Evolutionary conservation across 306 rosid species (phyloP), one percentile per base, ranked within the genome.

Genomic region (Oemleria cerasiformis): DNA sequence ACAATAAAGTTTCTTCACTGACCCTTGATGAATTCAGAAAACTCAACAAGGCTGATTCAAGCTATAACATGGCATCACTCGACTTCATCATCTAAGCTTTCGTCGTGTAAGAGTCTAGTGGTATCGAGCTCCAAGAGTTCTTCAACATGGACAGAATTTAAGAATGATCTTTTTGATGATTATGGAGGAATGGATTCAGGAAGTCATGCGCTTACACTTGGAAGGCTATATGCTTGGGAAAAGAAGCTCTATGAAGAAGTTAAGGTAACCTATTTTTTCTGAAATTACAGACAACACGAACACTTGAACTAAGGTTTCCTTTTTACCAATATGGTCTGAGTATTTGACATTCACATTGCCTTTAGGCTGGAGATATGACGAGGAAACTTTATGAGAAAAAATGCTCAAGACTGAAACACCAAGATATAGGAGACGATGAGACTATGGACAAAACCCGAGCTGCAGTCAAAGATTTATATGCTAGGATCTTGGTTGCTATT

Each of bases 171-270:
- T 6, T 89, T 91, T 42, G 96, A 95, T 43, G 96, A 89, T 80
- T 86, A 81, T 60, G 96, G 87, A 55, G 92, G 96, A 78, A 94
- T 95, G 99, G 86, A 75, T 63, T 89, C 99, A 3, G 99, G 97
- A 78, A 89, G 96, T 78, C 99, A 95, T 81, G 88, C 92, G 12
- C 86, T 86, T 23, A 95, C 99, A 20, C 71, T 95, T 5, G 97
- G 86, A 77, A 86, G 99, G 79, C 67, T 94, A 45, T 91, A 88
- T 77, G 97, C 96, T 61, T 94, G 97, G 99, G 99, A 94, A 82
- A 91, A 94, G 89, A 95, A 95, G 73, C 87, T 95, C 61, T 94
- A 86, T 48, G 96, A 95, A 75, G 96, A 91, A 85, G 97, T 95
- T 67, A 95, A 89, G 99, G 99, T 91, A 75, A 68, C 75, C 42